Percentiles rank a stretch among this genome's conserved stretches.
Conservation (phyloP, 495 filamentous ascomycete genomes). For the Apodospora peruviana region DNA sequence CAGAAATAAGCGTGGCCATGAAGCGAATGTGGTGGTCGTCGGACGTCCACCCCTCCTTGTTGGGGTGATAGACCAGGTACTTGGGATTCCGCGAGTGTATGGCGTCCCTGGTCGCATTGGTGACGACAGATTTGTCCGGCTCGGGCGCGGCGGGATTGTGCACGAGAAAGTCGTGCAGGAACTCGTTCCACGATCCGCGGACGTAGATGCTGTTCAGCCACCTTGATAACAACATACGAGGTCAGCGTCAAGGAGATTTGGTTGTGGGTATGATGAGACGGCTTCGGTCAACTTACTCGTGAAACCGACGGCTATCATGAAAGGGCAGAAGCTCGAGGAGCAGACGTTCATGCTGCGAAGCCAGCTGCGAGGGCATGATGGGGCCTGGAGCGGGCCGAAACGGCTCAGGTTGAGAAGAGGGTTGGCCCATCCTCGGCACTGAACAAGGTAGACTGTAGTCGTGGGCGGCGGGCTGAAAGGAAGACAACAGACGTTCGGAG, state of each 20-base stretch:
- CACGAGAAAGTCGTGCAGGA: slow-evolving; percentile 20
- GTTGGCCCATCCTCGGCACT: slow-evolving; percentile 15
- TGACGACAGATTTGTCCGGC: slow-evolving; percentile 21
- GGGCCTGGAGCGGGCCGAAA: background rate
- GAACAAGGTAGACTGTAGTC: no score
- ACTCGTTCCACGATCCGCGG: slow-evolving; percentile 25
- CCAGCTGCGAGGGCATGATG: background rate
- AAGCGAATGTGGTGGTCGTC: slow-evolving; percentile 30
- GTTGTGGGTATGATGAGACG: background rate
- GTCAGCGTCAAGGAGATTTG: no score
- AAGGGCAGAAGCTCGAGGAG: slow-evolving; percentile 29
- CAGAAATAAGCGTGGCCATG: slow-evolving; percentile 20
- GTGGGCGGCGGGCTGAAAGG: background rate
- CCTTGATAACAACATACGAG: no score
- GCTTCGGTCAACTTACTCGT: slow-evolving; percentile 14
- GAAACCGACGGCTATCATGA: slow-evolving; percentile 20
- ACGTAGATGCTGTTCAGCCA: slow-evolving; percentile 24
- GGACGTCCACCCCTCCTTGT: slow-evolving; percentile 21
- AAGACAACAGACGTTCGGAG: slow-evolving; percentile 5
- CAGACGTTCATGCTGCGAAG: slow-evolving; percentile 26
- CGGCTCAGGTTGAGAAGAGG: background rate
- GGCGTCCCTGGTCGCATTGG: slow-evolving; percentile 19
- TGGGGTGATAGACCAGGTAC: slow-evolving; percentile 23
- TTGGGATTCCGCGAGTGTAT: slow-evolving; percentile 16
- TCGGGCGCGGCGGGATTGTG: slow-evolving; percentile 14